Evolutionary conservation across 2,329 filamentous ascomycete genomes (phyloP), one percentile per base, ranked within the genome.

Genomic region (Cytospora chrysosperma): DNA sequence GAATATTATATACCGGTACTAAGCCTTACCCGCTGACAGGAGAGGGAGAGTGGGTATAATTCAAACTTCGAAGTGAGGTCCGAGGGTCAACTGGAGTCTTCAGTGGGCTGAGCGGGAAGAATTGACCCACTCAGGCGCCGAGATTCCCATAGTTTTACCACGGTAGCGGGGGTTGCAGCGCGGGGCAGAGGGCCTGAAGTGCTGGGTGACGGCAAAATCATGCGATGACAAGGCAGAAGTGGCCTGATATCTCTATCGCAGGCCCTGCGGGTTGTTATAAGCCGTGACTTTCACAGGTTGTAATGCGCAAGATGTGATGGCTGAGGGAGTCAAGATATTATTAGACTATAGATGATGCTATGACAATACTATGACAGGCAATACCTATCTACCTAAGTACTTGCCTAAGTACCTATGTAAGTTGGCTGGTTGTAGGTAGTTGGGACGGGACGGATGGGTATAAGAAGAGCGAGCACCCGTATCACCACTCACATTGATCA

Each of bases 131-230:
- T 13, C 15, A 26, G 19, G n/a, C n/a, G n/a, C n/a, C 9, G n/a
- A 24, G 43, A 47, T 47, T 47, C 4, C 21, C 43, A 47, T 24
- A 19, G 17, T 40, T 40, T 40, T 40, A 40, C 15, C 19, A 40
- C n/a, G 37, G 37, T 40, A 40, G 37, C 37, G 37, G 37, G 15
- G 43, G 10, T 47, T 47, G n/a, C n/a, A 24, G 9, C 43, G 43
- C 43, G 43, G 43, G 43, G 43, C 43, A 47, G 9, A 62, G 52
- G n/a, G 56, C 52, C 54, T 30, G 32, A 30, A 34, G 30, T 34
- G 47, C 40, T 43, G 51, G 43, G 58, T 65, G 60, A 65, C 63
- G 56, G 60, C 56, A 63, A 52, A 59, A 65, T 65, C 60, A 55
- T 51, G 60, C 60, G 61, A 65, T 65, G 43, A 50, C 47, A 52